Evolutionary conservation across 352 stramenopile genomes (phyloP).

Genomic region (Phytophthora fragariaefolia): DNA sequence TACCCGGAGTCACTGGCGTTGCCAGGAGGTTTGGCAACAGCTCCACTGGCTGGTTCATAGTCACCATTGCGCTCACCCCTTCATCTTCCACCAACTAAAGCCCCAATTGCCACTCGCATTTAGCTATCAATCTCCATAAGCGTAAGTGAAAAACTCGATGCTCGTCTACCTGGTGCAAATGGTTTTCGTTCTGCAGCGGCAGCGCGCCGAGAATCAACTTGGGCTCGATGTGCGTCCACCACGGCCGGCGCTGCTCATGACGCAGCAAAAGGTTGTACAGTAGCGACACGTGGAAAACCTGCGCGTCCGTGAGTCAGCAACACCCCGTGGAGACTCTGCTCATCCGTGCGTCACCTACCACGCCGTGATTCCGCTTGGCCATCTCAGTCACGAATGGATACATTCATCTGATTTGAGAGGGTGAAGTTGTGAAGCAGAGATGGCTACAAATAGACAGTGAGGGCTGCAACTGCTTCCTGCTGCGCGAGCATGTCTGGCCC

Average conservation of each 20-base stretch:
- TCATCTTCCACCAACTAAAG: conserved; percentile 63
- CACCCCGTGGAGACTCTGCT: conserved; percentile 70
- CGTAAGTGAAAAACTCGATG: no score
- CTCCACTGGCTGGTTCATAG: conserved; percentile 79
- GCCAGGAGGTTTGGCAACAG: conserved; percentile 69
- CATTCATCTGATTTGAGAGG: no score
- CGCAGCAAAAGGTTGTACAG: conserved; percentile 74
- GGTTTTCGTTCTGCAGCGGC: conserved; percentile 60
- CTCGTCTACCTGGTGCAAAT: conserved; percentile 46
- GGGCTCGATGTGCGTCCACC: conserved; percentile 76
- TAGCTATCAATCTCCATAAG: background rate
- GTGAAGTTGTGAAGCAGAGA: no score
- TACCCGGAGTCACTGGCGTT: conserved; percentile 68
- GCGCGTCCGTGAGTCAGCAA: conserved; percentile 1
- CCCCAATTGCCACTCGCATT: no score
- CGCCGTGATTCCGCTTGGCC: conserved; percentile 33
- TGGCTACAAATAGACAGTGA: conserved; percentile 2
- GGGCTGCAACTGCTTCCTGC: background rate
- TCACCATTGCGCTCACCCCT: conserved; percentile 72
- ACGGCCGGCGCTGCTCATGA: conserved; percentile 57
- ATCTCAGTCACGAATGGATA: conserved; percentile 1
- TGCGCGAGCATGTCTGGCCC: conserved; percentile 3
- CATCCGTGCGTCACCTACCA: conserved; percentile 31
- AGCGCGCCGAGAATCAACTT: conserved; percentile 75
- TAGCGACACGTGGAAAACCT: conserved; percentile 84